Percentiles rank a stretch among this genome's conserved stretches.
These are phyloP conservation scores for Acanthochlamys bracteata DNA, from an alignment of 106 monocot genomes.

Conservation along the genomic window DNA sequence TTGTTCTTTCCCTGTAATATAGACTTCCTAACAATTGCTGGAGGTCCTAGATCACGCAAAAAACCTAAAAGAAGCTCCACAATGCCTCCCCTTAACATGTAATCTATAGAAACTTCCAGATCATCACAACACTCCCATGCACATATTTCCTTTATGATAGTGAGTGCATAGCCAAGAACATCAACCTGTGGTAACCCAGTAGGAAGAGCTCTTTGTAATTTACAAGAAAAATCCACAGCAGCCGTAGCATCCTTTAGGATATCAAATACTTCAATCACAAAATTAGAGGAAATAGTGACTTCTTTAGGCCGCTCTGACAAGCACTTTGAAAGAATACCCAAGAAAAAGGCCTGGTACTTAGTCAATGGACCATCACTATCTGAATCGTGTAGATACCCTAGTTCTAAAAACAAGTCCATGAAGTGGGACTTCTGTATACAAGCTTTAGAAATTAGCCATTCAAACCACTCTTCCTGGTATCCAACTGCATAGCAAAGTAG, in stretches of 20 bases:
- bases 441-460: slow-evolving; percentile 53
- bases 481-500: slow-evolving; percentile 34
- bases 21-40: slow-evolving; percentile 47
- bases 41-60: slow-evolving; percentile 67
- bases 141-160: slow-evolving; percentile 66
- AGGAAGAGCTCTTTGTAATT: slow-evolving; percentile 42
- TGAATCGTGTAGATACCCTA: slow-evolving; percentile 12
- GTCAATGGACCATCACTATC: slow-evolving; percentile 14
- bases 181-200: slow-evolving; percentile 49
- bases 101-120: slow-evolving; percentile 12
- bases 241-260: slow-evolving; percentile 35
- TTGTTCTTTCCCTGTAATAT: slow-evolving; percentile 1
- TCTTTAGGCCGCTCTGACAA: slow-evolving; percentile 42
- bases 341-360: slow-evolving; percentile 55
- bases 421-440: slow-evolving; percentile 65
- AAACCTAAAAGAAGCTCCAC: slow-evolving; percentile 33
- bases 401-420: slow-evolving; percentile 26
- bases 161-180: slow-evolving; percentile 63
- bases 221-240: slow-evolving; percentile 37
- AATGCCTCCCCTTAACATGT: slow-evolving; percentile 40
- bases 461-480: slow-evolving; percentile 63
- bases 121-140: slow-evolving; percentile 30
- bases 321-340: slow-evolving; percentile 45
- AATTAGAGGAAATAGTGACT: slow-evolving; percentile 30
- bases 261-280: slow-evolving; percentile 29